Evolutionary conservation across 2,329 filamentous ascomycete genomes (phyloP).

Genomic region (Penicillium sp.): DNA sequence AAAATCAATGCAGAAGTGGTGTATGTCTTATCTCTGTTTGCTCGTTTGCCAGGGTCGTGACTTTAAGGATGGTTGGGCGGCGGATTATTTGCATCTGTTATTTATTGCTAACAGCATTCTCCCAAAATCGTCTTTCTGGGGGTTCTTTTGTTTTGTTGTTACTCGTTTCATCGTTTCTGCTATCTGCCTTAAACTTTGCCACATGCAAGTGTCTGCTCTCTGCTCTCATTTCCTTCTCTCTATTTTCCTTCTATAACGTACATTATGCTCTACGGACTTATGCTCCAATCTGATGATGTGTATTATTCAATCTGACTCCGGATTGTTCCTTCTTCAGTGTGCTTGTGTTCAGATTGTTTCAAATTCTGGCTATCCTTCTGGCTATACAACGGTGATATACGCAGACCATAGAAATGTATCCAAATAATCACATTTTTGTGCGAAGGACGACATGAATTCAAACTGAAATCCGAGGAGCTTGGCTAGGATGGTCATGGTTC

Average conservation of each 20-base stretch:
- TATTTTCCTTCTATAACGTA: conserved; percentile 17
- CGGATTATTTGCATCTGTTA: conserved; percentile 13
- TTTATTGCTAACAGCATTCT: conserved; percentile 13
- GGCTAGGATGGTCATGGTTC: too few relatives aligned
- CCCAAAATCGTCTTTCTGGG: conserved; percentile 22
- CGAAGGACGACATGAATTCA: not conserved
- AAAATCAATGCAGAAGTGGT: conserved; percentile 12
- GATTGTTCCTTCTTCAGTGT: not conserved
- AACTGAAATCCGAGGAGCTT: too few relatives aligned
- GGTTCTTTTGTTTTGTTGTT: conserved; percentile 18
- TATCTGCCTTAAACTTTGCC: conserved; percentile 8
- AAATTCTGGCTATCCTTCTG: not conserved
- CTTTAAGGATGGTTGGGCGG: conserved; percentile 16
- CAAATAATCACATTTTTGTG: too few relatives aligned
- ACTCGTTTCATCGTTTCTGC: conserved; percentile 22
- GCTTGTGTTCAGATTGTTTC: not conserved
- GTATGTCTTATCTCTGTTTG: conserved; percentile 8
- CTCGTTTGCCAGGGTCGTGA: conserved; percentile 11
- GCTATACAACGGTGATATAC: not conserved
- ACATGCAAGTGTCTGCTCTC: conserved; percentile 7
- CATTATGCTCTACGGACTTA: conserved; percentile 15
- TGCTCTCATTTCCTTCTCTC: not conserved
- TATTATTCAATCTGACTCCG: not conserved
- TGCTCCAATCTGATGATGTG: conserved; percentile 9
- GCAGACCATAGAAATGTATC: too few relatives aligned